A percentile compares a stretch with the other conserved stretches of the same genome.
Evolutionary conservation across 2,329 filamentous ascomycete genomes (phyloP).

Genomic region (Chaetomiaceae sp.): DNA sequence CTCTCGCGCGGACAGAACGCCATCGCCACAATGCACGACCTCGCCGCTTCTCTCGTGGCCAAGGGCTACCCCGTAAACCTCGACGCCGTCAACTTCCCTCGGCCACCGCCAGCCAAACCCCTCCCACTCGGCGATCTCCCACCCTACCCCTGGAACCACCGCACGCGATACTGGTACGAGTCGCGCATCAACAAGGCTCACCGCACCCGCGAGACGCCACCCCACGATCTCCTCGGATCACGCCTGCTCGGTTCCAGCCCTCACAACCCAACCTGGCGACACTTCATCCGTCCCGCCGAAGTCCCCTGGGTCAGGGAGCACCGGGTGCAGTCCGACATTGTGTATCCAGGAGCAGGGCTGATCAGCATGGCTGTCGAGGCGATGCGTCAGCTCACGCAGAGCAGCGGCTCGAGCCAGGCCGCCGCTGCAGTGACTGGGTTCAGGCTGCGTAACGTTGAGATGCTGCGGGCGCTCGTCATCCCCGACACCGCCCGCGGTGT

Average conservation of each 20-base stretch:
- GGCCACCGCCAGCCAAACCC: no score
- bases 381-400: no score
- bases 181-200: not conserved
- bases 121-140: not conserved
- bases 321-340: conserved; percentile 31
- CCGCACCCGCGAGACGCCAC: not conserved
- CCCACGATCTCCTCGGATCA: not conserved
- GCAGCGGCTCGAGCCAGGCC: no score
- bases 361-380: conserved; percentile 42
- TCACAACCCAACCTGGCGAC: conserved; percentile 16
- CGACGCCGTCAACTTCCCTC: not conserved
- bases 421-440: no score
- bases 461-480: no score
- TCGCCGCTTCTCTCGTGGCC: no score
- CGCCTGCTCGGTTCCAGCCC: not conserved
- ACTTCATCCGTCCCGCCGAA: conserved; percentile 13
- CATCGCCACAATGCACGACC: no score
- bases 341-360: conserved; percentile 44
- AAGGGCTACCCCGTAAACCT: not conserved
- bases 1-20: no score
- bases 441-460: no score
- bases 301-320: conserved; percentile 37
- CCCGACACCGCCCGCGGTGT: no score
- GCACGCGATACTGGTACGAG: not conserved
- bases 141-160: not conserved